phyloP scores from a whole-genome alignment of 2,329 filamentous ascomycete species.

The Diplodia corticola region DNA sequence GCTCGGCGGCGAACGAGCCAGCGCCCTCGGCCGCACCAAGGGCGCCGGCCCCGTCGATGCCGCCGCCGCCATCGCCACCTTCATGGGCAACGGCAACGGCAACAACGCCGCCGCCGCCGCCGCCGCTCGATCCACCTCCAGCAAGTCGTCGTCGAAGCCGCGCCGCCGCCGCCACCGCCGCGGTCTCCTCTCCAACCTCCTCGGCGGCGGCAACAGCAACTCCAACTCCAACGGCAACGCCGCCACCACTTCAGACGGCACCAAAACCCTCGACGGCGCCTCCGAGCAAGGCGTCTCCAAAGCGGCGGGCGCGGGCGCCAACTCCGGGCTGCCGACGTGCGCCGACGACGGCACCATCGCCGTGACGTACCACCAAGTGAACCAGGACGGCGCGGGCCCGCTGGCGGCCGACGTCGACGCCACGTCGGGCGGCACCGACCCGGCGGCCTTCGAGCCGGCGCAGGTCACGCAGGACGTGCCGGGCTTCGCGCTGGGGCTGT shows the following conservation, averaged over 20 bases:
- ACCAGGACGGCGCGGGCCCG: constrained; percentile 69
- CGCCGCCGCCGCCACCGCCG: constrained; percentile 33
- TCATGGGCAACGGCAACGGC: constrained; percentile 52
- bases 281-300: constrained; percentile 56
- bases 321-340: constrained; percentile 60
- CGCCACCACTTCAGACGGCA: constrained; percentile 42
- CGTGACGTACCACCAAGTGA: constrained; percentile 67
- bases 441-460: constrained; percentile 60
- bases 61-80: constrained; percentile 57
- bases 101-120: constrained; percentile 19
- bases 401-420: constrained; percentile 61
- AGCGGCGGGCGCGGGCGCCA: constrained; percentile 56
- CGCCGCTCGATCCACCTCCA: constrained; percentile 30
- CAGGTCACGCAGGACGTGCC: constrained; percentile 63
- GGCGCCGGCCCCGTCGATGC: constrained; percentile 61
- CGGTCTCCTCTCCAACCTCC: constrained; percentile 36
- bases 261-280: constrained; percentile 50
- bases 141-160: constrained; percentile 28
- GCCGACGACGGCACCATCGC: constrained; percentile 61
- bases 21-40: constrained; percentile 64
- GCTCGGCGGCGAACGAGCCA: constrained; percentile 55
- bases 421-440: constrained; percentile 63
- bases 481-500: constrained; percentile 60
- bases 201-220: constrained; percentile 35
- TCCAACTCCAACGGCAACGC: constrained; percentile 28